Conservation (phyloP, 2,329 filamentous ascomycete species). For the Penicillium sp. region DNA sequence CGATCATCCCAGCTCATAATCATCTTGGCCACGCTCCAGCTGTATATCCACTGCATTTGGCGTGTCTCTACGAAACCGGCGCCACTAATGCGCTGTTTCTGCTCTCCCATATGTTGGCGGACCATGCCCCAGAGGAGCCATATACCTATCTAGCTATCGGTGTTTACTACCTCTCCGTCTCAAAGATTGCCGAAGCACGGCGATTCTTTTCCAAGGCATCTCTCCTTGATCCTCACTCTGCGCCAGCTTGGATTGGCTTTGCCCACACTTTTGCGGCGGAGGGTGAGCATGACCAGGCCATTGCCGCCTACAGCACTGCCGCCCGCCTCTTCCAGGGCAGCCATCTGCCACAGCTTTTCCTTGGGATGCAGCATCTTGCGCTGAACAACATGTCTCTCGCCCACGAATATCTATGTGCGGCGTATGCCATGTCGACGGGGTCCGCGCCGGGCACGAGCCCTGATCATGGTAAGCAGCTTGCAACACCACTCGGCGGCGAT, state of each 20-base stretch:
- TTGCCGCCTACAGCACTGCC: constrained; percentile 94
- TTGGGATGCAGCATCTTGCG: constrained; percentile 97
- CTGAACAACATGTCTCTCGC: constrained; percentile 92
- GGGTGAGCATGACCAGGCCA: constrained; percentile 96
- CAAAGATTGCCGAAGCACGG: constrained; percentile 86
- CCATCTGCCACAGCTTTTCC: constrained; percentile 88
- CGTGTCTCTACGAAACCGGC: constrained; percentile 82
- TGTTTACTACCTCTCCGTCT: constrained; percentile 87
- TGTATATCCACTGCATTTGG: constrained; percentile 86
- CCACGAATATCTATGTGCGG: constrained; percentile 89
- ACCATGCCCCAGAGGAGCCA: constrained; percentile 85
- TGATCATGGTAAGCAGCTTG: constrained; percentile 22
- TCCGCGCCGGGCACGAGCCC: constrained; percentile 31
- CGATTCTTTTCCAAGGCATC: constrained; percentile 97
- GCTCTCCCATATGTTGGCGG: constrained; percentile 86
- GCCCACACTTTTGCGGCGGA: constrained; percentile 97
- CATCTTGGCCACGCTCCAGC: constrained; percentile 46
- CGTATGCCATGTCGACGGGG: constrained; percentile 61
- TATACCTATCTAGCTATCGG: constrained; percentile 93
- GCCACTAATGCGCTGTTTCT: constrained; percentile 88
- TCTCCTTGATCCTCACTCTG: constrained; percentile 96
- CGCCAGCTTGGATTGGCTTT: constrained; percentile 97
- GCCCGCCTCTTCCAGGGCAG: constrained; percentile 94
- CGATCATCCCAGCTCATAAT: constrained; percentile 32
- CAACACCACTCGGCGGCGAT: constrained; percentile 52